These are phyloP conservation scores for Phialophora tarda DNA, from an alignment of 2,329 filamentous ascomycete genomes.

Conservation along the genomic window DNA sequence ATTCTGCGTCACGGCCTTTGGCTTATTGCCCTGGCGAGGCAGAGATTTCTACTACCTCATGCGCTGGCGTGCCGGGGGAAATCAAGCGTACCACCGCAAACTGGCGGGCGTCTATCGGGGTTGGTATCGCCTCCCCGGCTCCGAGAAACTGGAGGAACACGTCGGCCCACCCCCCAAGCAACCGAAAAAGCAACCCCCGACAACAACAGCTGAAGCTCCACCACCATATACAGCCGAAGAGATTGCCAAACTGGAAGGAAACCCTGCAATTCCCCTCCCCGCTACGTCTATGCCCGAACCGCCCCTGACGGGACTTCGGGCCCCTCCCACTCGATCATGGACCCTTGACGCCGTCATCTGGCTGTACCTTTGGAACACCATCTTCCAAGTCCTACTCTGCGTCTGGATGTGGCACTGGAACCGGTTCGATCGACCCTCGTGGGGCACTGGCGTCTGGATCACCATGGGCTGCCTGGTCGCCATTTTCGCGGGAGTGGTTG, in stretches of 20 bases:
- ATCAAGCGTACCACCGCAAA: conserved; percentile 65
- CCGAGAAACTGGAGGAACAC: conserved; percentile 59
- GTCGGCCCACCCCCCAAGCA: conserved; percentile 39
- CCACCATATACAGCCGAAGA: conserved; percentile 51
- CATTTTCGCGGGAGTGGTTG: conserved; percentile 70
- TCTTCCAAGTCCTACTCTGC: conserved; percentile 74
- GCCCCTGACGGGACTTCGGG: conserved; percentile 74
- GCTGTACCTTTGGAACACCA: conserved; percentile 78
- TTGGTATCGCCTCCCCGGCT: conserved; percentile 77
- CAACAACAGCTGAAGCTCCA: conserved; percentile 27
- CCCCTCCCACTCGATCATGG: conserved; percentile 71
- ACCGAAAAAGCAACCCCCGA: conserved; percentile 31
- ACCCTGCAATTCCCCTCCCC: conserved; percentile 66
- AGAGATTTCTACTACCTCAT: conserved; percentile 77
- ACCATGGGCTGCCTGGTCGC: conserved; percentile 73
- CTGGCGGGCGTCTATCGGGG: conserved; percentile 75
- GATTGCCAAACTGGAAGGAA: conserved; percentile 57
- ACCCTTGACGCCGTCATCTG: conserved; percentile 81
- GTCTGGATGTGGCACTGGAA: conserved; percentile 85
- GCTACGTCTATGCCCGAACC: conserved; percentile 66
- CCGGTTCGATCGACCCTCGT: conserved; percentile 73
- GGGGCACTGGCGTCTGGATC: conserved; percentile 80
- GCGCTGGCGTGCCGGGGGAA: conserved; percentile 63
- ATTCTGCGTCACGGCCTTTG: conserved; percentile 87
- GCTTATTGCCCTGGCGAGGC: conserved; percentile 82